Conservation (phyloP, 352 stramenopile species). For the Phytopythium kandeliae region DNA sequence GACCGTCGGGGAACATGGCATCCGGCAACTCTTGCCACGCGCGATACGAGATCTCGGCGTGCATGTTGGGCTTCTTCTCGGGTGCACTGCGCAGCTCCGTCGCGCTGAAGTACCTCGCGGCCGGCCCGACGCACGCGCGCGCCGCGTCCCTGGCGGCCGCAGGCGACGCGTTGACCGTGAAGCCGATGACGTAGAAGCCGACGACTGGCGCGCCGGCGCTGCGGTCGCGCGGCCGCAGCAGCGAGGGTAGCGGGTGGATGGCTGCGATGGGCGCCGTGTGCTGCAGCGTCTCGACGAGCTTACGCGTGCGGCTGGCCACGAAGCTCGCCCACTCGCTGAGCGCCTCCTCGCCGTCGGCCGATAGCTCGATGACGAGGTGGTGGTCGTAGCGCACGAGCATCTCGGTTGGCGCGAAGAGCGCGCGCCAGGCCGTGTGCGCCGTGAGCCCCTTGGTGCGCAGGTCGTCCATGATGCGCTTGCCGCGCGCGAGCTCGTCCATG, state of each 20-base stretch:
- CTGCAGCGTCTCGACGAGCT: slow-evolving; percentile 78
- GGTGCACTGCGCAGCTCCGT: slow-evolving; percentile 56
- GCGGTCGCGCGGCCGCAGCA: slow-evolving; percentile 35
- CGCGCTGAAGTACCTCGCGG: slow-evolving; percentile 73
- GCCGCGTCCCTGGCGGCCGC: slow-evolving; percentile 25
- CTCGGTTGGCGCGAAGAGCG: slow-evolving; percentile 71
- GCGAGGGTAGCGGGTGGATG: slow-evolving; percentile 68
- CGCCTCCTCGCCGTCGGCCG: slow-evolving; percentile 45
- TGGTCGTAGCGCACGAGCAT: slow-evolving; percentile 83
- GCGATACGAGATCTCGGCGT: slow-evolving; percentile 48
- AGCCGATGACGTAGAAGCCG: slow-evolving; percentile 75
- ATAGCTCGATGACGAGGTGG: slow-evolving; percentile 65
- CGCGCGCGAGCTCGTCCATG: slow-evolving; percentile 67
- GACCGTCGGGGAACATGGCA: slow-evolving; percentile 50
- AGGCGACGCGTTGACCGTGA: slow-evolving; percentile 27
- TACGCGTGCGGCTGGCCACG: slow-evolving; percentile 75
- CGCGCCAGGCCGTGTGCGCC: slow-evolving; percentile 62
- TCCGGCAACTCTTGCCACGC: slow-evolving; percentile 69
- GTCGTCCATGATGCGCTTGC: slow-evolving; percentile 72
- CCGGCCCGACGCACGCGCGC: slow-evolving; percentile 38
- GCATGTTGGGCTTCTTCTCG: slow-evolving; percentile 59
- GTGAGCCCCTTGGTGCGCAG: slow-evolving; percentile 55
- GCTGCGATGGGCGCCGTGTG: slow-evolving; percentile 49
- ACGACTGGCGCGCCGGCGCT: slow-evolving; percentile 6
- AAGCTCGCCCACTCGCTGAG: slow-evolving; percentile 69